phyloP scores from a whole-genome alignment of 352 stramenopile genomes.

The Peronospora tabacina region DNA sequence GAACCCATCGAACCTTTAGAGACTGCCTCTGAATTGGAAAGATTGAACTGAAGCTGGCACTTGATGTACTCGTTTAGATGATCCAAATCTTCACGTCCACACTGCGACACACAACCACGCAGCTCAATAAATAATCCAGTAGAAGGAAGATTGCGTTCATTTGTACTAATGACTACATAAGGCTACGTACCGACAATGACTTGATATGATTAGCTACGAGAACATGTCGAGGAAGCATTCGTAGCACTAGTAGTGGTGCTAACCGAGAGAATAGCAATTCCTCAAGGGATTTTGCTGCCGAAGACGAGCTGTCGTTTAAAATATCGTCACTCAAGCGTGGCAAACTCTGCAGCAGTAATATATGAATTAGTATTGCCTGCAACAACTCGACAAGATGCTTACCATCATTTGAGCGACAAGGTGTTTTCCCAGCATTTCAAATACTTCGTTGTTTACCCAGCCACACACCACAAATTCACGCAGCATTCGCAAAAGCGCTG shows the following conservation, averaged over 20 bases:
- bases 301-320: constrained; percentile 36
- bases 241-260: constrained; percentile 52
- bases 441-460: constrained; percentile 27
- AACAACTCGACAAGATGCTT: not conserved
- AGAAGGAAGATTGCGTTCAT: not conserved
- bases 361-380: constrained; percentile 1
- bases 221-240: constrained; percentile 35
- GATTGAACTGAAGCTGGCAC: constrained; percentile 3
- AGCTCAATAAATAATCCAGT: constrained; percentile 4
- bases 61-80: constrained; percentile 28
- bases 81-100: constrained; percentile 27
- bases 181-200: constrained; percentile 20
- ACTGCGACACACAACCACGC: constrained; percentile 10
- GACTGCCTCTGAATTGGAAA: not conserved
- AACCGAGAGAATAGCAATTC: constrained; percentile 52
- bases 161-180: not conserved
- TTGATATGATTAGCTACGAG: constrained; percentile 12
- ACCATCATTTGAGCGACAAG: constrained; percentile 37
- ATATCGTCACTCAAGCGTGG: constrained; percentile 39
- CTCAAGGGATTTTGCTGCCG: constrained; percentile 30
- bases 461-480: constrained; percentile 32
- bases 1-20: not conserved
- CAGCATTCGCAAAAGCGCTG: constrained; percentile 34
- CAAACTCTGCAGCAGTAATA: constrained; percentile 21
- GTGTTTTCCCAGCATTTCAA: constrained; percentile 15